Conservation (phyloP, 2,329 filamentous ascomycete genomes). For the Ophiostoma ips region DNA sequence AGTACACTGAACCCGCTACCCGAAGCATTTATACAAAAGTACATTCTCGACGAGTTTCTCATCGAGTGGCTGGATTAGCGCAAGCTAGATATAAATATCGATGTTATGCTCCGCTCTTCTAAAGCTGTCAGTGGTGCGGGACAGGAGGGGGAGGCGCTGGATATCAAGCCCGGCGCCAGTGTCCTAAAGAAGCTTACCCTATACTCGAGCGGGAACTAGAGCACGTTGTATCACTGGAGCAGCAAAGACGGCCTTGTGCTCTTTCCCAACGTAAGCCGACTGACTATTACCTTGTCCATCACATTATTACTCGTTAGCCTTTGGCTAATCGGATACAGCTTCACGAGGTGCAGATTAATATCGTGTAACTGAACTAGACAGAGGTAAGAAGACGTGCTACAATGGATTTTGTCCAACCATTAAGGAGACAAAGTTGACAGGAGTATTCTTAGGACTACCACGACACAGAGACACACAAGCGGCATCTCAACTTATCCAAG, state of each 20-base stretch:
- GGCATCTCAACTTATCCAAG: not conserved
- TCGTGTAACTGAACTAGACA: not conserved
- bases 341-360: not conserved
- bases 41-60: conserved; percentile 4
- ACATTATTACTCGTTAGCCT: not conserved
- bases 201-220: conserved; percentile 8
- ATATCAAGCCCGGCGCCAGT: not conserved
- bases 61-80: conserved; percentile 8
- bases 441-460: not conserved
- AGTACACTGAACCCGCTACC: conserved; percentile 2
- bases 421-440: too few relatives aligned
- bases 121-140: not conserved
- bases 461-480: not conserved
- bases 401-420: too few relatives aligned
- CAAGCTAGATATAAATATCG: conserved; percentile 8
- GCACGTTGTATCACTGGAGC: conserved; percentile 7
- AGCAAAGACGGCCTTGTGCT: not conserved
- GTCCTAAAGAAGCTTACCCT: not conserved
- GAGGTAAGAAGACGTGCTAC: too few relatives aligned
- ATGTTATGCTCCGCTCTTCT: not conserved
- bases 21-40: conserved; percentile 3
- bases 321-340: not conserved
- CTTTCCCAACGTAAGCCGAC: not conserved
- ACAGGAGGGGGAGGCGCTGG: not conserved
- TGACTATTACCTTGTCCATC: not conserved